A percentile compares a stretch with the other conserved stretches of the same genome.
These are phyloP conservation scores for Echites panduratus DNA, from an alignment of 257 asterid species.

Conservation along the genomic window DNA sequence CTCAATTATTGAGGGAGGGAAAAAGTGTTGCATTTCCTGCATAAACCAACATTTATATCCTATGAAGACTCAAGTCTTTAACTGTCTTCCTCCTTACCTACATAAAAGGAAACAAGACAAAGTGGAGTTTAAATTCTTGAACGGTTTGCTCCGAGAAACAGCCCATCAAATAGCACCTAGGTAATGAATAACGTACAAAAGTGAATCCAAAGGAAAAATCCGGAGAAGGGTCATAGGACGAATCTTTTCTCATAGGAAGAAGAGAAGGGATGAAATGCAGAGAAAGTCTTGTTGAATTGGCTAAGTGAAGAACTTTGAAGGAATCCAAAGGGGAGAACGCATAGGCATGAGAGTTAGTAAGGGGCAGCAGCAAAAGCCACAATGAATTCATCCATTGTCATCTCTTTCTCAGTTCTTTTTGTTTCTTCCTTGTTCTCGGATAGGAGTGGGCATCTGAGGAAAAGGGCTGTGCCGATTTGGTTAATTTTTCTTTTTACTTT, in stretches of 20 bases:
- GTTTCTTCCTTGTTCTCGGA: too few relatives aligned
- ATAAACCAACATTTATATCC: not conserved
- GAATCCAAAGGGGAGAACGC: not conserved
- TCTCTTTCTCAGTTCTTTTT: not conserved
- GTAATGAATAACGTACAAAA: not conserved
- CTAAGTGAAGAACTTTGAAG: not conserved
- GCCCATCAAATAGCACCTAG: not conserved
- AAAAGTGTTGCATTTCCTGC: too few relatives aligned
- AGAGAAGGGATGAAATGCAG: not conserved
- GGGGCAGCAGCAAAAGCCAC: slow-evolving; percentile 3
- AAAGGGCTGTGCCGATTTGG: slow-evolving; percentile 1
- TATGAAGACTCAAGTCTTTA: not conserved
- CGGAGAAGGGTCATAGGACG: too few relatives aligned
- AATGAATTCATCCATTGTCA: slow-evolving; percentile 7
- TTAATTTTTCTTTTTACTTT: too few relatives aligned
- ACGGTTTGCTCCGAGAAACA: not conserved
- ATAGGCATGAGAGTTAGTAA: not conserved
- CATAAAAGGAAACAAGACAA: not conserved
- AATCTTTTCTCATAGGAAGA: not conserved
- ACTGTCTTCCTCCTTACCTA: not conserved
- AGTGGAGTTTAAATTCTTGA: too few relatives aligned
- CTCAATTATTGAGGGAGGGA: too few relatives aligned
- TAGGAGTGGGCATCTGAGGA: not conserved
- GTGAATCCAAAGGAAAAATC: too few relatives aligned
- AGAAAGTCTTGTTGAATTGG: not conserved